A percentile compares a stretch with the other conserved stretches of the same genome.
phyloP scores from a whole-genome alignment of 2,329 filamentous ascomycete species.

The Penicillium sclerotigenum region DNA sequence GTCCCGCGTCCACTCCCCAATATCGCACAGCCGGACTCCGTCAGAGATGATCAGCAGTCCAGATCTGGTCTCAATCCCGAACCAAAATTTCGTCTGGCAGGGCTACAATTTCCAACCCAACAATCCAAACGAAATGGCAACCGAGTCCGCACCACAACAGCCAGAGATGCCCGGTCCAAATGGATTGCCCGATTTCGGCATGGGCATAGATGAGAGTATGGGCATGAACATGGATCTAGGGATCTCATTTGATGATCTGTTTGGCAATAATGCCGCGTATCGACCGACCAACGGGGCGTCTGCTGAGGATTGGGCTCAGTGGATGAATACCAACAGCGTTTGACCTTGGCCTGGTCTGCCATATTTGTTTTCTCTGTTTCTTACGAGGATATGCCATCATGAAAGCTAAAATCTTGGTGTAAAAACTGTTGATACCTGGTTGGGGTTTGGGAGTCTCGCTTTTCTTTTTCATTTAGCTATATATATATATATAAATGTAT shows the following conservation, averaged over 20 bases:
- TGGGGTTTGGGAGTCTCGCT: background rate
- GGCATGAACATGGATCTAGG: slow-evolving; percentile 36
- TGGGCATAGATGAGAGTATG: slow-evolving; percentile 29
- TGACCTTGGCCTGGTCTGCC: slow-evolving; percentile 9
- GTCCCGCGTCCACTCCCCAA: slow-evolving; percentile 34
- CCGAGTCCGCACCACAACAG: slow-evolving; percentile 20
- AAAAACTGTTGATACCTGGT: slow-evolving; percentile 20
- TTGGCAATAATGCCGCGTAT: slow-evolving; percentile 34
- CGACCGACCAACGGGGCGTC: slow-evolving; percentile 24
- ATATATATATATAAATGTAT: slow-evolving; percentile 9
- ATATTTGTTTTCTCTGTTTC: slow-evolving; percentile 4
- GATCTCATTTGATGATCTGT: slow-evolving; percentile 42
- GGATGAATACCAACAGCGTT: slow-evolving; percentile 36
- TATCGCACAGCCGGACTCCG: slow-evolving; percentile 33
- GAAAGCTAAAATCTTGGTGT: slow-evolving; percentile 15
- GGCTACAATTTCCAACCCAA: slow-evolving; percentile 37
- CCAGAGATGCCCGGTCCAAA: slow-evolving; percentile 22
- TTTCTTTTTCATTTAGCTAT: slow-evolving; percentile 1
- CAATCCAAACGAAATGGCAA: slow-evolving; percentile 12
- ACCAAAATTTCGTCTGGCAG: slow-evolving; percentile 43
- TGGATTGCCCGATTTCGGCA: slow-evolving; percentile 23
- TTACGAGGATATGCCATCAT: slow-evolving; percentile 24
- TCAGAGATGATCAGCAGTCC: slow-evolving; percentile 38
- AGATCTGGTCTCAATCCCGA: slow-evolving; percentile 42
- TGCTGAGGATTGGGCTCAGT: slow-evolving; percentile 41